Conservation (phyloP, 2,329 filamentous ascomycete genomes). For the Anisogramma anomala region DNA sequence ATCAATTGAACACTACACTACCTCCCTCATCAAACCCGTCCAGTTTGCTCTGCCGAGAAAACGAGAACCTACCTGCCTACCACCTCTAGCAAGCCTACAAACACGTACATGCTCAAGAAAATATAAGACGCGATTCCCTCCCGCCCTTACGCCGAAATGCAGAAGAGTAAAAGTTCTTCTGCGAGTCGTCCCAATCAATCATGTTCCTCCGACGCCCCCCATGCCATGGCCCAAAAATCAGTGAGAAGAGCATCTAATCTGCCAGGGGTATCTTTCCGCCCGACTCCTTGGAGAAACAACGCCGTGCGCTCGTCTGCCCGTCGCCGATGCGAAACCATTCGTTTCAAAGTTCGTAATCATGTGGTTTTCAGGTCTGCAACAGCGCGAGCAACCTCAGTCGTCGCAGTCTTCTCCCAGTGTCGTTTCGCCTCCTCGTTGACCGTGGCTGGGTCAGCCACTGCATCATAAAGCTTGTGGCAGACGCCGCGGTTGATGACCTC, state of each 20-base stretch:
- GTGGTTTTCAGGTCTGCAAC: constrained; percentile 45
- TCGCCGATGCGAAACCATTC: constrained; percentile 12
- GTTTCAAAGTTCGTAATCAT: constrained; percentile 20
- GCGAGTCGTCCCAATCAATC: neutral
- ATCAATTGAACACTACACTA: neutral
- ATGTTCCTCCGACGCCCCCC: constrained; percentile 7
- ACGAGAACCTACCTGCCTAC: constrained; percentile 8
- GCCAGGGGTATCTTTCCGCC: constrained; percentile 18
- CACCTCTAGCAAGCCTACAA: constrained; percentile 3
- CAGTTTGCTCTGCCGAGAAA: constrained; percentile 4
- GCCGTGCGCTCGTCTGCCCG: constrained; percentile 11
- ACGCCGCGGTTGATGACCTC: constrained; percentile 84
- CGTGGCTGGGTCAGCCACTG: constrained; percentile 40
- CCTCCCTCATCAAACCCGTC: no score
- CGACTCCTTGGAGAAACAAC: constrained; percentile 16
- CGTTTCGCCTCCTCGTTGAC: constrained; percentile 56
- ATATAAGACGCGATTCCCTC: constrained; percentile 1
- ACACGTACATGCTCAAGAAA: constrained; percentile 7
- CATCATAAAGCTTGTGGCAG: constrained; percentile 76
- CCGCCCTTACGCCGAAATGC: constrained; percentile 3
- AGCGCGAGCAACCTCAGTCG: constrained; percentile 66
- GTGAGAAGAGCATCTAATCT: constrained; percentile 1
- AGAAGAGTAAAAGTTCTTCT: constrained; percentile 1
- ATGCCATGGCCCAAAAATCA: constrained; percentile 3
- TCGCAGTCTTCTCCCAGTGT: constrained; percentile 65